Evolutionary conservation across 176 grass and related monocot genomes (phyloP).

Genomic region (Phragmites australis): DNA sequence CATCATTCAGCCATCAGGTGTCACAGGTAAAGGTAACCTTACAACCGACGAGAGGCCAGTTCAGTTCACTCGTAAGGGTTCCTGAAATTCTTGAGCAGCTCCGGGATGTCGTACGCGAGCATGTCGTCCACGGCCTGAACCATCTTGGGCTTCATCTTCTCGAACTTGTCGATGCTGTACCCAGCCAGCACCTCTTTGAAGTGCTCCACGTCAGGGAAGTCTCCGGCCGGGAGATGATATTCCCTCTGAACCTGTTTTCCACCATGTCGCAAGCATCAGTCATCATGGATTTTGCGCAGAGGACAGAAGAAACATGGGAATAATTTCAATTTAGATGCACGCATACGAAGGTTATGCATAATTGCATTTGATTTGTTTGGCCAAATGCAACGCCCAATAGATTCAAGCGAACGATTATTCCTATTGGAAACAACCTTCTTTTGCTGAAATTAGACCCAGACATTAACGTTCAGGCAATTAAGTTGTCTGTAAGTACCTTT

Average conservation of each 20-base stretch:
- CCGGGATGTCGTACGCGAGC: slow-evolving; percentile 83
- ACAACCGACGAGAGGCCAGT: slow-evolving; percentile 41
- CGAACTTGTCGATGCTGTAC: slow-evolving; percentile 95
- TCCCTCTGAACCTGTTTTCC: slow-evolving; percentile 86
- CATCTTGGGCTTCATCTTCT: slow-evolving; percentile 94
- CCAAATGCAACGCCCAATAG: neutral
- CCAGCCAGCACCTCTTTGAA: slow-evolving; percentile 77
- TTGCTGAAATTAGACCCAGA: neutral
- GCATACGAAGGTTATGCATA: neutral
- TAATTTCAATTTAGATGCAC: neutral
- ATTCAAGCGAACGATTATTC: neutral
- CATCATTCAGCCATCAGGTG: neutral
- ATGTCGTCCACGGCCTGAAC: slow-evolving; percentile 87
- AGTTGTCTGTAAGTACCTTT: slow-evolving; percentile 57
- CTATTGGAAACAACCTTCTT: neutral
- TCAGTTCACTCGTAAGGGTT: slow-evolving; percentile 72
- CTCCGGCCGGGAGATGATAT: slow-evolving; percentile 71
- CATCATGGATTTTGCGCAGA: neutral
- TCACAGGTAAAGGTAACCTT: neutral
- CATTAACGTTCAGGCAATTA: neutral
- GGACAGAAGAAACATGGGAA: neutral
- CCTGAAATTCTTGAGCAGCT: slow-evolving; percentile 74
- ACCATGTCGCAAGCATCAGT: neutral
- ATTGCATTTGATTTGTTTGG: neutral
- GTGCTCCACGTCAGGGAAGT: slow-evolving; percentile 86